Evolutionary conservation across 1,284 basidiomycete genomes (phyloP), one percentile per base, ranked within the genome.

Genomic region (Cryptococcus amylolentus): DNA sequence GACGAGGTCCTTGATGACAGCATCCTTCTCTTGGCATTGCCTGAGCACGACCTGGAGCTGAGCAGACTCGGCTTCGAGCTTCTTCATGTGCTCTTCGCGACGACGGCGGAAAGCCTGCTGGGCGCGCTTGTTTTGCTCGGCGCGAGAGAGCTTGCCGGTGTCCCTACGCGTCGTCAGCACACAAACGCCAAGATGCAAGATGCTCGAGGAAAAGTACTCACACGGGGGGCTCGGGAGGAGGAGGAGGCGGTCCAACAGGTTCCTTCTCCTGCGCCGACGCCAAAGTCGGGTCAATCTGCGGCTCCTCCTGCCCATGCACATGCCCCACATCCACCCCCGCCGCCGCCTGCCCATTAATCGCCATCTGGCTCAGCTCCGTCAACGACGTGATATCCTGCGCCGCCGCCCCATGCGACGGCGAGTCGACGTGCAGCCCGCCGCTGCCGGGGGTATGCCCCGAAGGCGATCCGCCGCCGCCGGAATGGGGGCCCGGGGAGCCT

Each of bases 91-190:
- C 60, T 77, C 74, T 55, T 77, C 75, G 31, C 75, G 63, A 38
- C 69, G 54, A 46, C 71, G 64, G 26, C 75, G 60, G 65, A 74
- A 77, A 5, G 70, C 68, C 55, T 75, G 74, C 58, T 77, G 75
- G 5, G 75, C 75, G 45, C 70, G 69, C 20, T 73, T 70, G 58
- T 77, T 77, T 63, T 77, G 75, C 57, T 75, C 74, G 3, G 75
- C 72, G 10, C 74, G 62, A 14, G 61, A 62, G 59, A 70, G 52
- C 41, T 54, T 63, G 16, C 47, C 37, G 28, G 40, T n/a, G 4
- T 23, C 27, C n/a, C 9, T 26, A 38, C 4, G 27, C 26, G 31
- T 43, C 46, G 18, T 55, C 47, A 26, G 48, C 23, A 23, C 27
- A 38, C n/a, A n/a, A n/a, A 27, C 20, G n/a, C 20, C 26, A 23